These are phyloP conservation scores for Neofusicoccum sp. DNA, from an alignment of 2,329 filamentous ascomycete genomes.

Conservation along the genomic window DNA sequence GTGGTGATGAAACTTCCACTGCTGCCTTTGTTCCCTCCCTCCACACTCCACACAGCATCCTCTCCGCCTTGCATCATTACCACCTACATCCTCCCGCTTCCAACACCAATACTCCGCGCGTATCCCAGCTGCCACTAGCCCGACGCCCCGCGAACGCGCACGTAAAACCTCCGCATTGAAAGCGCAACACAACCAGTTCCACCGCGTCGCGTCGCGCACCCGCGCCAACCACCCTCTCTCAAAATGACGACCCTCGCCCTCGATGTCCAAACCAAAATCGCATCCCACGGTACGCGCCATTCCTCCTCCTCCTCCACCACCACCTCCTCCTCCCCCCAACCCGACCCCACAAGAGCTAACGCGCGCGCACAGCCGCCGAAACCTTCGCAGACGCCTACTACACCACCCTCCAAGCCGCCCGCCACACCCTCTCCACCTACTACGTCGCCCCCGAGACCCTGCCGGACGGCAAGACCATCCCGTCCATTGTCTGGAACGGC, in stretches of 20 bases:
- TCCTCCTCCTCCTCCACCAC: not conserved
- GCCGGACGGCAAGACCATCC: constrained; percentile 51
- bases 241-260: not conserved
- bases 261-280: constrained; percentile 9
- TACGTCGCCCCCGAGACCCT: constrained; percentile 63
- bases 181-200: not conserved
- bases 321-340: not conserved
- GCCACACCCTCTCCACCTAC: constrained; percentile 61
- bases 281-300: not conserved
- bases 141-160: not conserved
- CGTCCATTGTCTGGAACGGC: constrained; percentile 80
- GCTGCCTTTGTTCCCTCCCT: not conserved
- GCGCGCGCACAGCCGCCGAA: constrained; percentile 62
- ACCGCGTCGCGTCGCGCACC: not conserved
- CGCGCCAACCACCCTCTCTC: not conserved
- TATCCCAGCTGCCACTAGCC: not conserved
- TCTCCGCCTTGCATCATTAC: too few relatives aligned
- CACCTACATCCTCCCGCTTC: not conserved
- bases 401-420: constrained; percentile 62
- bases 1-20: not conserved
- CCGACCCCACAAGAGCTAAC: not conserved
- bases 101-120: not conserved
- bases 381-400: constrained; percentile 75
- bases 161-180: not conserved
- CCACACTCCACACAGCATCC: not conserved